Conservation (phyloP, 2,329 filamentous ascomycete genomes). For the Aspergillus sergii region DNA sequence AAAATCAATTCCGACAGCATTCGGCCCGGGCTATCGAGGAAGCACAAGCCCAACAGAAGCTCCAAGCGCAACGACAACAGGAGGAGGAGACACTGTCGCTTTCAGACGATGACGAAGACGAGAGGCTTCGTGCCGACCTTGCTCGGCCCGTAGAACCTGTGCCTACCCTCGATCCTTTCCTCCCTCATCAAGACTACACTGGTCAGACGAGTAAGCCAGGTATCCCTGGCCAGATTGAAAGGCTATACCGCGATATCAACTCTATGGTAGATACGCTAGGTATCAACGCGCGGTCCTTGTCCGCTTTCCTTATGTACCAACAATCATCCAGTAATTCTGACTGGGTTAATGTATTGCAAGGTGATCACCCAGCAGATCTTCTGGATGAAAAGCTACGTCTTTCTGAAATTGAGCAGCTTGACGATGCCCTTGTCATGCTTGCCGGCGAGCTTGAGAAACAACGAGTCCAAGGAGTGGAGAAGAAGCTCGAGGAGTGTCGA, state of each 20-base stretch:
- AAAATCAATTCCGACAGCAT: conserved; percentile 26
- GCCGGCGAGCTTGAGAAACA: conserved; percentile 66
- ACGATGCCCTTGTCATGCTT: conserved; percentile 66
- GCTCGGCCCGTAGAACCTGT: conserved; percentile 46
- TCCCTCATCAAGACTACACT: conserved; percentile 51
- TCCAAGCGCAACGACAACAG: conserved; percentile 33
- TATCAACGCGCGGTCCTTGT: conserved; percentile 73
- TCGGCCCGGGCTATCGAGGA: conserved; percentile 28
- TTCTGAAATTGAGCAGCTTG: conserved; percentile 72
- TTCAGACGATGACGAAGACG: conserved; percentile 52
- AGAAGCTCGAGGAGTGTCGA: conserved; percentile 69
- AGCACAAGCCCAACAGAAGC: conserved; percentile 32
- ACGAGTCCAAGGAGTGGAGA: conserved; percentile 67
- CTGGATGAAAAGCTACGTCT: conserved; percentile 74
- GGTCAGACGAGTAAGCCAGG: conserved; percentile 49
- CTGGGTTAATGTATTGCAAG: conserved; percentile 44
- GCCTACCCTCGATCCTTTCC: conserved; percentile 50
- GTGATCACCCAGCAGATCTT: conserved; percentile 64
- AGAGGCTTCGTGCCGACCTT: conserved; percentile 49
- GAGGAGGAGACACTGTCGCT: conserved; percentile 40
- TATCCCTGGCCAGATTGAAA: conserved; percentile 53
- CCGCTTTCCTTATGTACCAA: conserved; percentile 57
- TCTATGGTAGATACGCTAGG: conserved; percentile 94
- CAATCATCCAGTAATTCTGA: conserved; percentile 50
- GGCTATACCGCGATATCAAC: conserved; percentile 54